Evolutionary conservation across 2,329 filamentous ascomycete species (phyloP).

Genomic region (Passalora sequoiae): DNA sequence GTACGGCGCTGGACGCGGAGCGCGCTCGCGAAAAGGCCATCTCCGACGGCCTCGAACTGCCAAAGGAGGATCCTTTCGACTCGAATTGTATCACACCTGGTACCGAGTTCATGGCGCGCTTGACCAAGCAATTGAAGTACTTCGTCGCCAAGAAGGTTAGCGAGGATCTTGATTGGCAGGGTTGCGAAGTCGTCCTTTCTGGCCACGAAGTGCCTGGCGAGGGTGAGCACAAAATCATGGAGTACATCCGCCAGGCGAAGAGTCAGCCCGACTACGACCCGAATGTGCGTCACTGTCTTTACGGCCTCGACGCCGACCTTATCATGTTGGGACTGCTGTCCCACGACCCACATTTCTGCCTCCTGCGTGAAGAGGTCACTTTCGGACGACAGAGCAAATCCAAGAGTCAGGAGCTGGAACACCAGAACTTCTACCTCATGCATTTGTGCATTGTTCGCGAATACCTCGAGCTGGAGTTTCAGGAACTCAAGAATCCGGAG

Average conservation of each 20-base stretch:
- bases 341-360: conserved; percentile 96
- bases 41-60: conserved; percentile 81
- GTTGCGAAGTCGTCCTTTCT: conserved; percentile 90
- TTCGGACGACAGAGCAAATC: conserved; percentile 83
- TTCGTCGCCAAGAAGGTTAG: conserved; percentile 99
- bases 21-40: conserved; percentile 88
- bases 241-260: conserved; percentile 97
- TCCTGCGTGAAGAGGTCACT: conserved; percentile 94
- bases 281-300: conserved; percentile 93
- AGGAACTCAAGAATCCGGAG: conserved; percentile 74
- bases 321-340: conserved; percentile 98
- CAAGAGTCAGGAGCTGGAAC: conserved; percentile 93
- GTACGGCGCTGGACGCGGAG: conserved; percentile 88
- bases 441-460: conserved; percentile 97
- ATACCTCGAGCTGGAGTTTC: conserved; percentile 94
- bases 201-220: conserved; percentile 97
- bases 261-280: conserved; percentile 88
- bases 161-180: conserved; percentile 95
- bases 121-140: conserved; percentile 91
- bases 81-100: conserved; percentile 98
- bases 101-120: conserved; percentile 96
- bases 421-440: conserved; percentile 97
- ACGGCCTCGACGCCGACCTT: conserved; percentile 92
- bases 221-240: conserved; percentile 99
- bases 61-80: conserved; percentile 92